These are phyloP conservation scores for Phaeoacremonium minimum DNA, from an alignment of 2,329 filamentous ascomycete genomes.

Conservation along the genomic window DNA sequence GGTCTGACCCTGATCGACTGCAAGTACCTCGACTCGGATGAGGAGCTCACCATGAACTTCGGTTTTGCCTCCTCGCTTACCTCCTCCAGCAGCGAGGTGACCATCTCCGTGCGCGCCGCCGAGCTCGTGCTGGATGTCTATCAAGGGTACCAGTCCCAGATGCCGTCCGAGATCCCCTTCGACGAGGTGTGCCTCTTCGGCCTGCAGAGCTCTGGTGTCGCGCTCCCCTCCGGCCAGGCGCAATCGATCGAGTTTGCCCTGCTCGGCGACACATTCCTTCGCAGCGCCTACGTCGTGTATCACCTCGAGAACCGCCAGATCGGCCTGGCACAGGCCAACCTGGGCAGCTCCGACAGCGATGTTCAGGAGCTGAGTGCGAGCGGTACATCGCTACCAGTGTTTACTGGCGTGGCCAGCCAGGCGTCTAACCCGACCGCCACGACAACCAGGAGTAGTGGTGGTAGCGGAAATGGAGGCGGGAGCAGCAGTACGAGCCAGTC, in stretches of 20 bases:
- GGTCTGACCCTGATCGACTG: slow-evolving; percentile 36
- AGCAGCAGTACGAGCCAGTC: too few relatives aligned
- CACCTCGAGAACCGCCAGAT: slow-evolving; percentile 47
- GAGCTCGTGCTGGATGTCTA: slow-evolving; percentile 36
- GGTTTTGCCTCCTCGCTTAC: slow-evolving; percentile 25
- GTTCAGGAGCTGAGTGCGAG: slow-evolving; percentile 39
- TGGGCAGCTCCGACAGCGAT: slow-evolving; percentile 37
- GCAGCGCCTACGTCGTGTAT: slow-evolving; percentile 50
- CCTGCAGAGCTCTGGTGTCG: slow-evolving; percentile 34
- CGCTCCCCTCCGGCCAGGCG: slow-evolving; percentile 5
- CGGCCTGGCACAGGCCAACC: slow-evolving; percentile 47
- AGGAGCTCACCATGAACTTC: slow-evolving; percentile 35
- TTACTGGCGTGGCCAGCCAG: slow-evolving; percentile 37
- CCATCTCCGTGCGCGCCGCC: slow-evolving; percentile 23
- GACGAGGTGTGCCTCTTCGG: slow-evolving; percentile 49
- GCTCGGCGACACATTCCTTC: slow-evolving; percentile 42
- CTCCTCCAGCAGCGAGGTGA: slow-evolving; percentile 19
- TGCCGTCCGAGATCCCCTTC: slow-evolving; percentile 30
- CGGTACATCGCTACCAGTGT: slow-evolving; percentile 32
- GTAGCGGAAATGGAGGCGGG: background rate
- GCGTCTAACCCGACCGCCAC: slow-evolving; percentile 10
- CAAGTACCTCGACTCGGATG: slow-evolving; percentile 25
- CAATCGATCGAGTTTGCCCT: slow-evolving; percentile 21
- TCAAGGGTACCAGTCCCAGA: slow-evolving; percentile 14
- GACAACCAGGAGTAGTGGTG: slow-evolving; percentile 2